Percentiles rank a stretch among this genome's conserved stretches.
Evolutionary conservation across 2,329 filamentous ascomycete species (phyloP).

Genomic region (Aspergillus pseudoterreus): DNA sequence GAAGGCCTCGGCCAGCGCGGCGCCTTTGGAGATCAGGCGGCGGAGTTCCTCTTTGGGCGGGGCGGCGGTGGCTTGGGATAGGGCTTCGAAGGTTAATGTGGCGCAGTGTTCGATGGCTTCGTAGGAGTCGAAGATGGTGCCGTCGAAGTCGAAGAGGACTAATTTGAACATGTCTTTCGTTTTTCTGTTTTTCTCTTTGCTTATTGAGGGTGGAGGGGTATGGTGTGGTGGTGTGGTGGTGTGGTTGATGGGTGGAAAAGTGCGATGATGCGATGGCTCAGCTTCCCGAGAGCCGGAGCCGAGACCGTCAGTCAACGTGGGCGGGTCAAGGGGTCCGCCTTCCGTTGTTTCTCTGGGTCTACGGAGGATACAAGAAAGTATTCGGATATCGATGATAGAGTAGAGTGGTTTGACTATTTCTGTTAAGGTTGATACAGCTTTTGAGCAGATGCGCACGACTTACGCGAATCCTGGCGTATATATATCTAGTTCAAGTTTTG

Average conservation of each 20-base stretch:
- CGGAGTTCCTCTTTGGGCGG: conserved; percentile 1
- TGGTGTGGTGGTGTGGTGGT: neutral
- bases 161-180: conserved; percentile 4
- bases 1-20: conserved; percentile 7
- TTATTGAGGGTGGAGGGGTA: neutral
- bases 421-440: too few species aligned
- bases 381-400: too few species aligned
- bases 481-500: too few species aligned
- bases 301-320: too few species aligned
- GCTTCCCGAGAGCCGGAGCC: too few species aligned
- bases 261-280: neutral
- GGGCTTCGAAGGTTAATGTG: conserved; percentile 7
- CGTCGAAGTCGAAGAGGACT: conserved; percentile 17
- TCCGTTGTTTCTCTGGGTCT: neutral
- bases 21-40: conserved; percentile 10
- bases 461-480: too few species aligned
- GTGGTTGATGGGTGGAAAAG: neutral
- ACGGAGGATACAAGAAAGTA: too few species aligned
- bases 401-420: too few species aligned
- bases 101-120: conserved; percentile 11
- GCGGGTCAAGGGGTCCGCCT: too few species aligned
- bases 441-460: too few species aligned
- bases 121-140: conserved; percentile 15
- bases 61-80: conserved; percentile 5
- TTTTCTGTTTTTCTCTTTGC: neutral